These are phyloP conservation scores for Alternaria brassicicola DNA, from an alignment of 2,329 filamentous ascomycete species.

Conservation along the genomic window DNA sequence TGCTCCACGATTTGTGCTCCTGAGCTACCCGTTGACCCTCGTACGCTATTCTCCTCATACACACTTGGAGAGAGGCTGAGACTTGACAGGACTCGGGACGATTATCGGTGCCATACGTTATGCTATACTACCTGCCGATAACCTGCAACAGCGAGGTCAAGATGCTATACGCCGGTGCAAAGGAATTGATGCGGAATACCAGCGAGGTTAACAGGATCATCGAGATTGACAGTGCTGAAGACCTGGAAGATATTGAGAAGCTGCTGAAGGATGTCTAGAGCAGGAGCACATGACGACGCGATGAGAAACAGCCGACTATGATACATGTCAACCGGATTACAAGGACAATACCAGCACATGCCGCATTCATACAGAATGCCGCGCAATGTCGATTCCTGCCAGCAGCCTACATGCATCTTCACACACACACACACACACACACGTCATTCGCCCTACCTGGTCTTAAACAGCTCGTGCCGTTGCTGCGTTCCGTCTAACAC, in stretches of 20 bases:
- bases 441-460: neutral
- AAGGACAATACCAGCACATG: neutral
- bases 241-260: slow-evolving; percentile 79
- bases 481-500: neutral
- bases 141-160: slow-evolving; percentile 86
- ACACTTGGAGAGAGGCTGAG: slow-evolving; percentile 9
- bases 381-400: neutral
- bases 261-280: slow-evolving; percentile 57
- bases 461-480: neutral
- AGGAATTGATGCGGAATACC: slow-evolving; percentile 93
- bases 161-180: slow-evolving; percentile 95
- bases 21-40: slow-evolving; percentile 89
- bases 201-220: slow-evolving; percentile 88
- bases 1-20: slow-evolving; percentile 83
- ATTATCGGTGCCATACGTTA: slow-evolving; percentile 86
- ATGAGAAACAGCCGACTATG: neutral
- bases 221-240: slow-evolving; percentile 80
- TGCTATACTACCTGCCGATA: slow-evolving; percentile 91
- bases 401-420: neutral
- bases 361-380: neutral
- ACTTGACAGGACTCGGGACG: slow-evolving; percentile 74
- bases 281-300: neutral
- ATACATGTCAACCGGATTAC: neutral
- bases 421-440: neutral
- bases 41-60: slow-evolving; percentile 57